Base-by-base conservation (phyloP, 2,329 filamentous ascomycete genomes). In the Cadophora sp. region DNA sequence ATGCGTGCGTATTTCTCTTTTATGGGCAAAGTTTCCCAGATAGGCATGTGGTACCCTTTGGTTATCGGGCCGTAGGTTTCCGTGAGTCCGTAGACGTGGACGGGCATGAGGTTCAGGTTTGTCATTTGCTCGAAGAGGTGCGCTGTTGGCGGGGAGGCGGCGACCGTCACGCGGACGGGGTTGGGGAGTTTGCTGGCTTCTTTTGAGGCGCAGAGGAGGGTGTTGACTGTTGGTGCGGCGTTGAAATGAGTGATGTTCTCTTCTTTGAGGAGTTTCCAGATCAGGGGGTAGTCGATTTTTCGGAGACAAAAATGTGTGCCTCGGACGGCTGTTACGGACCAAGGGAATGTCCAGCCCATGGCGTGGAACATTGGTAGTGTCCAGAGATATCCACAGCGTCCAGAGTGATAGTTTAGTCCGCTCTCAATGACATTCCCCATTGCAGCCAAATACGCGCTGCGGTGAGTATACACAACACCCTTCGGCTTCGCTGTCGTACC, bases 21-120 rank as follows among this genome's bases (percentile, higher is more conserved):
- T 4, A 82, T 71, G 0, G 91, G 86, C 0, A 97, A 82, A 0
- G 78, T 75, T n/a, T 96, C 89, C 96, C 96, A 99, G 36, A 86
- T 83, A 0, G 94, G 93, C 80, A 98, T 86, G 65, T 91, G 84
- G 75, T 99, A 99, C 11, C 94, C 93, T 78, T 96, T 97, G 1
- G 94, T 98, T 68, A 97, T 95, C 11, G 96, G 96, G 0, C 96
- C 96, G 75, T 98, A 98, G 0, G 95, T 98, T 81, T 98, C 89
- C 1, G 88, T 91, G 80, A 91, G 79, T 47, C 96, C 96, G 78
- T 99, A 99, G 8, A 97, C 94, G 77, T 99, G 96, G 0, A 97
- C 93, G 0, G 96, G 96, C 24, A 90, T 85, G 8, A 99, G 85
- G 76, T 99, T 99, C 8, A 98, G 82, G 4, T 73, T 74, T 3